phyloP scores from a whole-genome alignment of 1,139 yeast genomes.

The Groenewaldozyma sp. region DNA sequence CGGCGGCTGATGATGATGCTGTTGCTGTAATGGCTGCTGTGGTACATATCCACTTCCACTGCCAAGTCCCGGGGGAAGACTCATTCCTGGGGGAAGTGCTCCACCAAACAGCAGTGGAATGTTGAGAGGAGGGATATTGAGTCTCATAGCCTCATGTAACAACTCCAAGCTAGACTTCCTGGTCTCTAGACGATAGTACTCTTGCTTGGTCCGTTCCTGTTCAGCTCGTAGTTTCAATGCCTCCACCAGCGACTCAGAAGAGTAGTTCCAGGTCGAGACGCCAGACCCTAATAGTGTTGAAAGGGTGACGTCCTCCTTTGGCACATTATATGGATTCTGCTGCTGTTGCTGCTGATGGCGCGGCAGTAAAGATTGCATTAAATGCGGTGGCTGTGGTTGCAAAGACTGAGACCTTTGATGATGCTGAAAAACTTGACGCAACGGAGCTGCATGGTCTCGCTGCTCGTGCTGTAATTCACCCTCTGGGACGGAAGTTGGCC shows the following conservation, averaged over 20 bases:
- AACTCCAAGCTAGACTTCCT: constrained; percentile 53
- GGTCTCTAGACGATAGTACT: constrained; percentile 58
- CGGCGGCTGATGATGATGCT: constrained; percentile 10
- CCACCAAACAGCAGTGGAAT: constrained; percentile 52
- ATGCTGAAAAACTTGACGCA: neutral
- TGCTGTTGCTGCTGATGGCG: neutral
- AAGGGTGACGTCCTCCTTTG: constrained; percentile 11
- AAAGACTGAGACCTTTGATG: constrained; percentile 3
- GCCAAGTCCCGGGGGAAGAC: constrained; percentile 6
- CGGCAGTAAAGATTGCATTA: neutral
- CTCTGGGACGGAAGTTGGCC: no score
- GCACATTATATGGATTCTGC: neutral
- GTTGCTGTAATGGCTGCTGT: constrained; percentile 9
- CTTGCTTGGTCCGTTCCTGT: constrained; percentile 81
- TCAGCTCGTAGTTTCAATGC: constrained; percentile 59
- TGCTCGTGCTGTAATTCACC: no score
- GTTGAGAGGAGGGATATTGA: constrained; percentile 54
- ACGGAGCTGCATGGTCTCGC: no score
- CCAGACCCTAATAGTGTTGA: constrained; percentile 45
- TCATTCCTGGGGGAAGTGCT: constrained; percentile 6
- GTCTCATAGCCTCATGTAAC: constrained; percentile 49
- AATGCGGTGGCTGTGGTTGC: neutral
- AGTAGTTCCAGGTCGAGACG: constrained; percentile 45
- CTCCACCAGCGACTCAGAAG: constrained; percentile 54
- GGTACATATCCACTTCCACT: constrained; percentile 4